Percentiles rank a stretch among this genome's conserved stretches.
Conservation (phyloP, 2,329 filamentous ascomycete species). For the Penicillium thymicola region DNA sequence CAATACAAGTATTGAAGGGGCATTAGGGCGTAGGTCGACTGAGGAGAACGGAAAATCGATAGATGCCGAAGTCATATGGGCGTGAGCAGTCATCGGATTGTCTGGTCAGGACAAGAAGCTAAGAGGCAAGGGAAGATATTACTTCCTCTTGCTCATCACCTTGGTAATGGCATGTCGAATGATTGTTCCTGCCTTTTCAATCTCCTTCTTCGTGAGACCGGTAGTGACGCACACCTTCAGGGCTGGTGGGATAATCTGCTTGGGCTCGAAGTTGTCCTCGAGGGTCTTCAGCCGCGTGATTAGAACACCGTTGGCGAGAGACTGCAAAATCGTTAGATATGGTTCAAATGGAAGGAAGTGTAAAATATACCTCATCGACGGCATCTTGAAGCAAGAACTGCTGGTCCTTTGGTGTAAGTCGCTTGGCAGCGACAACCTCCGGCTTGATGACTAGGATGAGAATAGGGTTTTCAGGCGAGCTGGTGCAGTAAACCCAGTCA, state of each 20-base stretch:
- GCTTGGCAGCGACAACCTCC: constrained; percentile 70
- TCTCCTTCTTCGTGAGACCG: constrained; percentile 87
- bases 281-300: constrained; percentile 82
- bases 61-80: constrained; percentile 17
- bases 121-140: constrained; percentile 18
- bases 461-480: constrained; percentile 78
- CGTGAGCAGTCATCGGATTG: constrained; percentile 24
- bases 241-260: constrained; percentile 70
- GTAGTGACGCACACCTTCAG: constrained; percentile 89
- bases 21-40: constrained; percentile 21
- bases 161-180: constrained; percentile 94
- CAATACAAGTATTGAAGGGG: constrained; percentile 20
- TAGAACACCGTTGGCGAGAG: constrained; percentile 80
- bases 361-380: constrained; percentile 82
- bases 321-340: constrained; percentile 47
- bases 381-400: constrained; percentile 82
- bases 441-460: constrained; percentile 80
- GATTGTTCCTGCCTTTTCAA: constrained; percentile 84
- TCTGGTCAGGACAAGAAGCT: constrained; percentile 9
- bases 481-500: constrained; percentile 86
- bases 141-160: constrained; percentile 64
- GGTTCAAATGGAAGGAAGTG: background rate
- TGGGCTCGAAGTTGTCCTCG: constrained; percentile 63
- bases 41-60: constrained; percentile 9
- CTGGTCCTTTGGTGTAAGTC: constrained; percentile 70